These are phyloP conservation scores for Kitagawia praeruptora DNA, from an alignment of 129 eudicot genomes.

Conservation along the genomic window DNA sequence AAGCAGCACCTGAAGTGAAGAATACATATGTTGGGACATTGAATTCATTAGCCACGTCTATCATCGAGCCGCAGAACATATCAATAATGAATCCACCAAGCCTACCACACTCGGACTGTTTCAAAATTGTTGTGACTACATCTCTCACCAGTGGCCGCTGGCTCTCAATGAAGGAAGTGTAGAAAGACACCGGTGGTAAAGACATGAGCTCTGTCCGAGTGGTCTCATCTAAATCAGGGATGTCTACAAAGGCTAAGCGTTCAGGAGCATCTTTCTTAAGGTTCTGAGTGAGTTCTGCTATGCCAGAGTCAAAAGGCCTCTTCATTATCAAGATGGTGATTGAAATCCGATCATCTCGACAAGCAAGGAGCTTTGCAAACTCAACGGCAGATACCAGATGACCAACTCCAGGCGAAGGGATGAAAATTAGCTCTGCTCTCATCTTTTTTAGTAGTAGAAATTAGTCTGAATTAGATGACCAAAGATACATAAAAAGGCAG, in stretches of 20 bases:
- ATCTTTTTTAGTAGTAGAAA: neutral
- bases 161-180: neutral
- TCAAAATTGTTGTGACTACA: neutral
- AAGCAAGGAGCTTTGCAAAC: neutral
- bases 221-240: neutral
- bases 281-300: neutral
- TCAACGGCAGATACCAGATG: neutral
- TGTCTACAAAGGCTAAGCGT: neutral
- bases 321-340: neutral
- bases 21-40: constrained; percentile 22
- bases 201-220: neutral
- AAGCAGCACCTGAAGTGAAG: constrained; percentile 29
- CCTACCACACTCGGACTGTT: neutral
- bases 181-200: neutral
- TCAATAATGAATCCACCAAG: constrained; percentile 26
- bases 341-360: neutral
- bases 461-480: neutral
- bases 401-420: neutral
- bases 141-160: neutral
- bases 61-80: constrained; percentile 36
- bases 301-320: neutral
- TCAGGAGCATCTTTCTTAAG: neutral
- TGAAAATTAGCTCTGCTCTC: constrained; percentile 2
- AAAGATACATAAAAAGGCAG: neutral
- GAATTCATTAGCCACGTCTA: constrained; percentile 30